Conservation (phyloP, 2,329 filamentous ascomycete genomes). For the Magnaporthiopsis rhizophila region DNA sequence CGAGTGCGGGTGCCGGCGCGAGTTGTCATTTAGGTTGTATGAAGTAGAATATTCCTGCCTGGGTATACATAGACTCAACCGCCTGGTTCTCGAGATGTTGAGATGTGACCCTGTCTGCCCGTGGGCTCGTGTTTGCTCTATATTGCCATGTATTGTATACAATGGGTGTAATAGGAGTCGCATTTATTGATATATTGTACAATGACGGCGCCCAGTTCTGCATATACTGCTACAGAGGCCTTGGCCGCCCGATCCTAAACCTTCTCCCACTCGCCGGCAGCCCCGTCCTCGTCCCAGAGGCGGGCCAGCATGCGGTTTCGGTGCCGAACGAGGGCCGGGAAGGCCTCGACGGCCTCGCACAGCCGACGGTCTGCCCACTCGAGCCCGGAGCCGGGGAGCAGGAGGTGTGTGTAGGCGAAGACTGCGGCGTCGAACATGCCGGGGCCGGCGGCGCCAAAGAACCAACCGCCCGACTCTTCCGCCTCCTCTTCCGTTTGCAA, state of each 20-base stretch:
- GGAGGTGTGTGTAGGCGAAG: conserved; percentile 80
- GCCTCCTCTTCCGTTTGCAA: too few species aligned
- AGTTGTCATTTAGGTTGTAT: background rate
- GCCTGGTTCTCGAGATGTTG: background rate
- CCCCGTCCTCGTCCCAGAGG: conserved; percentile 17
- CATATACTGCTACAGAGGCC: too few species aligned
- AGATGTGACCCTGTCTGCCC: too few species aligned
- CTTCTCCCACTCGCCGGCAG: background rate
- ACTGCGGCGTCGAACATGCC: conserved; percentile 79
- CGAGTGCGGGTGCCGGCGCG: too few species aligned
- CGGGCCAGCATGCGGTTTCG: conserved; percentile 32
- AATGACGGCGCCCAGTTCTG: too few species aligned
- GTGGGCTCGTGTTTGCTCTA: too few species aligned
- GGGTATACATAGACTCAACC: background rate
- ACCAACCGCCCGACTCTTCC: conserved; percentile 29
- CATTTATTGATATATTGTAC: too few species aligned
- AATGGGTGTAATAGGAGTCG: too few species aligned
- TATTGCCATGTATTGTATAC: too few species aligned
- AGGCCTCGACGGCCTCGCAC: conserved; percentile 43
- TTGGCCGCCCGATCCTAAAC: background rate
- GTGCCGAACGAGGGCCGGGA: conserved; percentile 58
- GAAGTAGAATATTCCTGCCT: background rate
- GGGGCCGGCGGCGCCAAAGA: conserved; percentile 56
- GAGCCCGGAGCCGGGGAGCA: conserved; percentile 43
- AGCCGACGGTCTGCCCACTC: conserved; percentile 59